Base-by-base conservation (phyloP, 2,329 filamentous ascomycete species). In the Calonectria henricotiae region DNA sequence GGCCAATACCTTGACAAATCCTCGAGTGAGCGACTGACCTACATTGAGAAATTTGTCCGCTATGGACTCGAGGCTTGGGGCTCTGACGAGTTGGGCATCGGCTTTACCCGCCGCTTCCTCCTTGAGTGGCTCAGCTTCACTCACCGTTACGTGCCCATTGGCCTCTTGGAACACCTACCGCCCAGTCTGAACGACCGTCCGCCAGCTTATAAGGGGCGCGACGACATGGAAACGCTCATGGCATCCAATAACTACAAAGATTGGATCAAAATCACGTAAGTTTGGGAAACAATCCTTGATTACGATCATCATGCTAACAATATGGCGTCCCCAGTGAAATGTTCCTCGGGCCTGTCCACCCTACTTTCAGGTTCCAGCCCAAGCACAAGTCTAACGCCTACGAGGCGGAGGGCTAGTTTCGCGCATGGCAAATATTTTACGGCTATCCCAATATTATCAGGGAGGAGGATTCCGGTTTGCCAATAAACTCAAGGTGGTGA, bases 381-480 rank as follows among this genome's bases (percentile, higher is more conserved):
- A 99, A 99, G 87, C 96, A 99, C 86, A 98, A 98, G 86, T 96
- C 94, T 55, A 97, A 97, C 80, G 90, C 92, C 64, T 98, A 98
- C 60, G 94, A 95, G 82, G 92, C 91, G 1, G 91, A 94, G 79
- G 92, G 92, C 60, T 92, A 82, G 76, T 47, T 47, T n/a, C n/a
- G 25, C 39, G 6, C 6, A 6, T 4, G 7, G 23, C 15, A 6
- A 9, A 11, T 15, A 39, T 39, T 25, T 17, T 27, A 9, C 7
- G 51, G 20, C 20, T 23, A 58, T 15, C 7, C 35, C 3, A 39
- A 27, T 3, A 32, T 39, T 5, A 20, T 6, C 39, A 15, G 32
- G 11, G 5, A 20, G 30, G n/a, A 12, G 30, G 35, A 13, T 2
- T 54, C 32, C n/a, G 20, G 37, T 58, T 25, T 58, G 32, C 51